Percentiles rank a stretch among this genome's conserved stretches.
Conservation (phyloP, 1,284 basidiomycete genomes). For the Heimioporus retisporus region DNA sequence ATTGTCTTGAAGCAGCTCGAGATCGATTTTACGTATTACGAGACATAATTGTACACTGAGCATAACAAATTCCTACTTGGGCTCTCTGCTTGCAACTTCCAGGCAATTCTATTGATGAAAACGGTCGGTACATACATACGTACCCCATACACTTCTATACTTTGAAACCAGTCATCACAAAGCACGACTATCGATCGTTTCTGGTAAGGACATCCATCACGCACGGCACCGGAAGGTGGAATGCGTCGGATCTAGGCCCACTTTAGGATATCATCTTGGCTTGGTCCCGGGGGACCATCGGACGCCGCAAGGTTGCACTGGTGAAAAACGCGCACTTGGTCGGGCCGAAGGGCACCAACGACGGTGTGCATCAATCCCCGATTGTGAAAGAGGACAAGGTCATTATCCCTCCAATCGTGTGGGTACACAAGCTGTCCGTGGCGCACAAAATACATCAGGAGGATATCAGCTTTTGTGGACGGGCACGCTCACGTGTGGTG, state of each 20-base stretch:
- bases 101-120: no score
- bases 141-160: no score
- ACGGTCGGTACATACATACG: no score
- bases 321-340: conserved; percentile 73
- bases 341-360: conserved; percentile 71
- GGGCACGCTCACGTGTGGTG: conserved; percentile 58
- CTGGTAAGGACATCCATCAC: no score
- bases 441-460: no score
- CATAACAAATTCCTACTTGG: no score
- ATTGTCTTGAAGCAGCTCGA: no score
- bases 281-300: conserved; percentile 63
- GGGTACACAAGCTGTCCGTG: conserved; percentile 61
- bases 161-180: no score
- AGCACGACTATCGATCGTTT: no score
- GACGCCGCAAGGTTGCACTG: conserved; percentile 78
- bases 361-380: conserved; percentile 78
- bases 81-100: no score
- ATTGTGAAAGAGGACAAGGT: conserved; percentile 78
- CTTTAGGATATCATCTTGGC: conserved; percentile 54
- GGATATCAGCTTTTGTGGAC: background rate
- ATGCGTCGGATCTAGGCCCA: conserved; percentile 47
- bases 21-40: no score
- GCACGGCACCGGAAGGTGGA: background rate
- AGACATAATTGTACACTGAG: no score
- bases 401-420: conserved; percentile 69